phyloP scores from a whole-genome alignment of 345 rosid genomes.

The Dimocarpus longan region DNA sequence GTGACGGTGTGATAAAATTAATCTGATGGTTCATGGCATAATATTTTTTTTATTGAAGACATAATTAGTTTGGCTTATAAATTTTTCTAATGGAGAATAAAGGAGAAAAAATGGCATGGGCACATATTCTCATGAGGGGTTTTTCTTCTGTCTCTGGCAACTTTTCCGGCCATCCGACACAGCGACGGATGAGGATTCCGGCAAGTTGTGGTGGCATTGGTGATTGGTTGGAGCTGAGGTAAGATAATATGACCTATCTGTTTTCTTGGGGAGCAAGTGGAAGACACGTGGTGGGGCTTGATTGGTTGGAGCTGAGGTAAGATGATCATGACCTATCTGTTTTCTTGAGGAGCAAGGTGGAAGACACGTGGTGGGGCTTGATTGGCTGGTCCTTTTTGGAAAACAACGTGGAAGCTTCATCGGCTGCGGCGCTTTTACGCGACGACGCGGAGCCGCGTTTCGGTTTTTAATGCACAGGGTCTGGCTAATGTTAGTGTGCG shows the following conservation, averaged over 20 bases:
- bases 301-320: background rate
- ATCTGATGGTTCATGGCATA: background rate
- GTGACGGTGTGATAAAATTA: background rate
- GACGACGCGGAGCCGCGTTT: slow-evolving; percentile 36
- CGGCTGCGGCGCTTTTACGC: slow-evolving; percentile 17
- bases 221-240: background rate
- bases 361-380: background rate
- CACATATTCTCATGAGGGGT: slow-evolving; percentile 8
- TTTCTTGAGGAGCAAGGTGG: slow-evolving; percentile 18
- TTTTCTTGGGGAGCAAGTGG: slow-evolving; percentile 13
- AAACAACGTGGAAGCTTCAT: slow-evolving; percentile 1
- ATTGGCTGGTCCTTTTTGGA: background rate
- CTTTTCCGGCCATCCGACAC: background rate
- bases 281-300: slow-evolving; percentile 3
- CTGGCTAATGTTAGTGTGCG: background rate
- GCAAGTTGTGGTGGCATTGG: background rate
- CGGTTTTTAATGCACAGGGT: background rate
- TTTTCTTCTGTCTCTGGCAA: background rate
- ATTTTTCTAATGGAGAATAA: slow-evolving; percentile 21
- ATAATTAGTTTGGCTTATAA: background rate
- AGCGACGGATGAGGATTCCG: background rate
- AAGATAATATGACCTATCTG: background rate
- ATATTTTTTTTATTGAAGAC: background rate
- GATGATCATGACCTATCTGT: background rate
- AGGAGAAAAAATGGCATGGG: background rate